phyloP scores from a whole-genome alignment of 345 rosid genomes.

The Eucalyptus fibrosa region DNA sequence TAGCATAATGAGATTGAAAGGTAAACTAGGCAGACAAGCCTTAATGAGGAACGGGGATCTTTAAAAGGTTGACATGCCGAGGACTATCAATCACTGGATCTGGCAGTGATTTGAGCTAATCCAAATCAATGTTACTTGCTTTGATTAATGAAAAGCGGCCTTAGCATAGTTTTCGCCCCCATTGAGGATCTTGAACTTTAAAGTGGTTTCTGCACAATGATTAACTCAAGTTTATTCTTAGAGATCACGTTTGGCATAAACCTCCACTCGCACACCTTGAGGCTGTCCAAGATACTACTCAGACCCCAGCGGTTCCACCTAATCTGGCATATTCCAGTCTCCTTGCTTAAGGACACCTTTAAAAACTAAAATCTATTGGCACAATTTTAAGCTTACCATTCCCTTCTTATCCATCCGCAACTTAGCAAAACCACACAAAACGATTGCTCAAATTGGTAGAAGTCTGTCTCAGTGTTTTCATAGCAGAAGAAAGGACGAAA shows the following conservation, averaged over 20 bases:
- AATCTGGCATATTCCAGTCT: neutral
- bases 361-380: neutral
- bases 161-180: neutral
- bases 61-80: neutral
- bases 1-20: neutral
- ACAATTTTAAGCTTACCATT: neutral
- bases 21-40: neutral
- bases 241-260: neutral
- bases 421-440: neutral
- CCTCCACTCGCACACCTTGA: neutral
- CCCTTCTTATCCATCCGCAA: neutral
- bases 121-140: neutral
- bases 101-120: neutral
- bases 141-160: neutral
- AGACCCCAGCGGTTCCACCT: neutral
- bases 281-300: neutral
- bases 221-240: neutral
- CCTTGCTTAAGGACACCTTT: neutral
- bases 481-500: neutral
- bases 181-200: neutral
- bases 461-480: neutral
- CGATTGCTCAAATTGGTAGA: neutral
- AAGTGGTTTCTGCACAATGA: neutral
- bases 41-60: neutral
- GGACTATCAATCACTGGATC: neutral